These are phyloP conservation scores for Acidiella bohemica DNA, from an alignment of 495 filamentous ascomycete species.

Conservation along the genomic window DNA sequence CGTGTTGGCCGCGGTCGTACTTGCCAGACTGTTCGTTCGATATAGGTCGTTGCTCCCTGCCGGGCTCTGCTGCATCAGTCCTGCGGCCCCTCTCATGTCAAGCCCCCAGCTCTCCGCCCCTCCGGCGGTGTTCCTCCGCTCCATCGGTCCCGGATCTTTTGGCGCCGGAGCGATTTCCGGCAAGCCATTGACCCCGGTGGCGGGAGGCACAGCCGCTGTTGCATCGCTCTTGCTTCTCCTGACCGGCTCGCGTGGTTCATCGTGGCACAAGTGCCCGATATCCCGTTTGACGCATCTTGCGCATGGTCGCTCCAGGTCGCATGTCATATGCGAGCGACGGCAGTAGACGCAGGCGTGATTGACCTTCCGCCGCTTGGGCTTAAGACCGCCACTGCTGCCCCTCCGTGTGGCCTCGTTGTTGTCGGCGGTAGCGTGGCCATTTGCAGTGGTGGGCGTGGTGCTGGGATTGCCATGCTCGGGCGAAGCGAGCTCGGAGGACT, in stretches of 20 bases:
- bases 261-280: slow-evolving; percentile 97
- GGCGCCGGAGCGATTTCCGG: slow-evolving; percentile 45
- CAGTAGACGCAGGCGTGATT: slow-evolving; percentile 99
- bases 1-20: too few species aligned
- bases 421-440: slow-evolving; percentile 2
- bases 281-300: slow-evolving; percentile 96
- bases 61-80: too few species aligned
- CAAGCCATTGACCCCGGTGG: too few species aligned
- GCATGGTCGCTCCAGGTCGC: slow-evolving; percentile 97
- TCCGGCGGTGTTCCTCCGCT: too few species aligned
- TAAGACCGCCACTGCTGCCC: too few species aligned
- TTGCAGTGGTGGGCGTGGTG: slow-evolving; percentile 27
- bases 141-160: too few species aligned
- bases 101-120: not conserved
- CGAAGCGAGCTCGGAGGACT: slow-evolving; percentile 1
- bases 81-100: not conserved
- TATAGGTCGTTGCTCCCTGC: too few species aligned
- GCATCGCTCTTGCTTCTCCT: slow-evolving; percentile 62
- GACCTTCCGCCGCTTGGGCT: slow-evolving; percentile 89
- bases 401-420: slow-evolving; percentile 41
- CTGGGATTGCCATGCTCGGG: slow-evolving; percentile 29
- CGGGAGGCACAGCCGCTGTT: slow-evolving; percentile 58
- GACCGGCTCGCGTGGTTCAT: slow-evolving; percentile 67
- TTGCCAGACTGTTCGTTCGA: too few species aligned
- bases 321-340: slow-evolving; percentile 99